These are phyloP conservation scores for Solanum appendiculatum DNA, from an alignment of 257 asterid genomes.

Conservation along the genomic window DNA sequence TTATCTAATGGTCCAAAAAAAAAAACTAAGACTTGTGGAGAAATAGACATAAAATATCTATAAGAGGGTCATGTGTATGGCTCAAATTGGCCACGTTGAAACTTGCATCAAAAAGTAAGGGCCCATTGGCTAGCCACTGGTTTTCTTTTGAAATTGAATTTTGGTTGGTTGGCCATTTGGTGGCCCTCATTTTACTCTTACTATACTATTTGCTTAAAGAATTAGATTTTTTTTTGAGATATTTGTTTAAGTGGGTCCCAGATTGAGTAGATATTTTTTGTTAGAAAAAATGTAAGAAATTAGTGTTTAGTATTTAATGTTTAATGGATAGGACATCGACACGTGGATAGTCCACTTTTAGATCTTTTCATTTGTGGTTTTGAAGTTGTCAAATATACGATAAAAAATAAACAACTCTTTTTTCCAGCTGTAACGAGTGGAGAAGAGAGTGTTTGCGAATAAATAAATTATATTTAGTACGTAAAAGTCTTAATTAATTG, in stretches of 20 bases:
- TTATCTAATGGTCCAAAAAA: constrained; percentile 39
- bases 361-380: constrained; percentile 43
- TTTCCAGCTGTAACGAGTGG: background rate
- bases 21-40: background rate
- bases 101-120: constrained; percentile 19
- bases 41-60: constrained; percentile 44
- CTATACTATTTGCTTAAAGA: background rate
- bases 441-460: background rate
- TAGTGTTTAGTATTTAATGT: constrained; percentile 6
- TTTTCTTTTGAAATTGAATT: background rate
- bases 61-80: constrained; percentile 24
- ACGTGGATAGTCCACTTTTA: constrained; percentile 38
- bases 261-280: constrained; percentile 42
- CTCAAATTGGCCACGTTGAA: constrained; percentile 45
- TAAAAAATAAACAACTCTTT: background rate
- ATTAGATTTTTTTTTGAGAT: background rate
- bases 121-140: constrained; percentile 2
- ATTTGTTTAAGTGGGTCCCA: constrained; percentile 26
- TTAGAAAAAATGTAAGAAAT: background rate
- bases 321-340: constrained; percentile 35
- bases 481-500: background rate
- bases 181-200: background rate
- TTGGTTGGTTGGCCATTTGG: background rate
- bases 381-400: constrained; percentile 24
- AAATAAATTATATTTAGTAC: background rate